These are phyloP conservation scores for Trematosphaeria pertusa DNA, from an alignment of 2,329 filamentous ascomycete species.

Conservation along the genomic window DNA sequence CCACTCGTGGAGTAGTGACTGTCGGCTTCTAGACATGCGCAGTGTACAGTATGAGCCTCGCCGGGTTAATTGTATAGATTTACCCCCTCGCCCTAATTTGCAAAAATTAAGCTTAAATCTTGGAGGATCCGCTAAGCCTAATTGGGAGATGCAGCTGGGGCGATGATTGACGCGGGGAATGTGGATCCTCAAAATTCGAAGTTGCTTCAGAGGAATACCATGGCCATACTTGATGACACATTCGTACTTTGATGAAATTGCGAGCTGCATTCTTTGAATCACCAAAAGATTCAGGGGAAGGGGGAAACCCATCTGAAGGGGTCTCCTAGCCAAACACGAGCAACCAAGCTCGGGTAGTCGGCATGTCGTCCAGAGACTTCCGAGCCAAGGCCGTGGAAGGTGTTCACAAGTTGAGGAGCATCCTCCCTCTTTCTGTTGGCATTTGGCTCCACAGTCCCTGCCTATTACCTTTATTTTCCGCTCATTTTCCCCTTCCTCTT, in stretches of 20 bases:
- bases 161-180: background rate
- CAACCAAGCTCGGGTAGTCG: background rate
- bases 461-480: conserved; percentile 17
- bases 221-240: background rate
- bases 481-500: background rate
- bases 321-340: conserved; percentile 2
- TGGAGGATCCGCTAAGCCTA: too few species aligned
- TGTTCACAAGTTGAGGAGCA: conserved; percentile 9
- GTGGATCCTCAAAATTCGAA: background rate
- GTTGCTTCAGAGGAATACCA: background rate
- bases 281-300: too few species aligned
- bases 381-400: conserved; percentile 32
- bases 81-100: conserved; percentile 13
- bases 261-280: background rate
- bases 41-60: conserved; percentile 19
- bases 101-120: conserved; percentile 28
- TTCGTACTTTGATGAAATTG: background rate
- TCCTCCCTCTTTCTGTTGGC: too few species aligned
- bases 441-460: too few species aligned
- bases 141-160: too few species aligned
- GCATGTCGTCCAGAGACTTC: background rate
- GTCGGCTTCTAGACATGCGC: conserved; percentile 11
- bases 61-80: too few species aligned
- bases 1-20: conserved; percentile 1
- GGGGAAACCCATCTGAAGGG: too few species aligned